These are phyloP conservation scores for Cryptosporidium ryanae DNA, from an alignment of 169 alveolate genomes.

Conservation along the genomic window DNA sequence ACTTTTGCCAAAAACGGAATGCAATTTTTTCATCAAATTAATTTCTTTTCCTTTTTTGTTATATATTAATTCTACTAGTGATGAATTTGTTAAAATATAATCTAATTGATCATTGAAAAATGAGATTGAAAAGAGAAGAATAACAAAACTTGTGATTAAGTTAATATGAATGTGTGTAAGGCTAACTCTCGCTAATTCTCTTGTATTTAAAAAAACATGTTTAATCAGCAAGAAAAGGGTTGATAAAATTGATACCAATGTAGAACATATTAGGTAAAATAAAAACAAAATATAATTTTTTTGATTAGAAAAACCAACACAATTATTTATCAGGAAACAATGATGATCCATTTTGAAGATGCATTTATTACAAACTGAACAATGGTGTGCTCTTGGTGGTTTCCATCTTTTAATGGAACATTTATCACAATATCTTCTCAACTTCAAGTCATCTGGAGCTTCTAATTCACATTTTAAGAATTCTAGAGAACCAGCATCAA, in stretches of 20 bases:
- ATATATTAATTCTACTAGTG: conserved; percentile 73
- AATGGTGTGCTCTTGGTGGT: conserved; percentile 91
- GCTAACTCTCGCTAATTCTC: conserved; percentile 1
- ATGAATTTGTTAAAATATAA: conserved; percentile 63
- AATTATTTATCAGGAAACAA: conserved; percentile 89
- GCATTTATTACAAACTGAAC: conserved; percentile 88
- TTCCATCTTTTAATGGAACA: conserved; percentile 80
- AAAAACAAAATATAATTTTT: conserved; percentile 88
- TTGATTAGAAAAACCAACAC: conserved; percentile 90
- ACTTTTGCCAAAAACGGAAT: conserved; percentile 73
- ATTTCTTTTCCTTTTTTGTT: conserved; percentile 66
- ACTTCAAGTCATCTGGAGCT: conserved; percentile 5
- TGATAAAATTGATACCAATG: conserved; percentile 24
- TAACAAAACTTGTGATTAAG: conserved; percentile 42
- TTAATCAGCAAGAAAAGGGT: conserved; percentile 21
- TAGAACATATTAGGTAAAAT: conserved; percentile 77
- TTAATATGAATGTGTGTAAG: conserved; percentile 7
- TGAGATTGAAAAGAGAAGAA: conserved; percentile 48
- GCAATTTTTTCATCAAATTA: conserved; percentile 16
- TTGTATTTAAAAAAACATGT: neutral
- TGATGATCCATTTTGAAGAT: conserved; percentile 91
- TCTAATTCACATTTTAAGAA: neutral
- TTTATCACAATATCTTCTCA: conserved; percentile 45
- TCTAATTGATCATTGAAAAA: conserved; percentile 74
- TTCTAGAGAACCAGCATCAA: conserved; percentile 75